phyloP scores from a whole-genome alignment of 108 stramenopile species.

The Schizochytrium sp. region DNA sequence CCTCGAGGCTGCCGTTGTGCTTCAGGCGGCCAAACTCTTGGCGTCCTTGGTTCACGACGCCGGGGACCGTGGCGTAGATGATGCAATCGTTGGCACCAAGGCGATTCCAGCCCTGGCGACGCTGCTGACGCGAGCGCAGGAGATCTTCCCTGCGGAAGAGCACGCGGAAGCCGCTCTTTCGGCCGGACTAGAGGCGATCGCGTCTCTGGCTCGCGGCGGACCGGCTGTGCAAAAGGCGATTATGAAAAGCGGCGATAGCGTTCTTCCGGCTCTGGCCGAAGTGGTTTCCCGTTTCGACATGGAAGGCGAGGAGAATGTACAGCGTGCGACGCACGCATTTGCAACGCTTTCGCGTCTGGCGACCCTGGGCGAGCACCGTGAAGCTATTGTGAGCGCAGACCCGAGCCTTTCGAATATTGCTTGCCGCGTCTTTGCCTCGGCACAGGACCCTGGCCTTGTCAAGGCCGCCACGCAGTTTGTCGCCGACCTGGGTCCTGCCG shows the following conservation, averaged over 20 bases:
- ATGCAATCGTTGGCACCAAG: neutral
- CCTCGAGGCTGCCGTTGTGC: neutral
- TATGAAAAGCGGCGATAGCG: neutral
- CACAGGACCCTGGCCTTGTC: neutral
- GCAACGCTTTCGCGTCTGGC: conserved; percentile 8
- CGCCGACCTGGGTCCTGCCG: neutral
- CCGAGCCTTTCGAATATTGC: neutral
- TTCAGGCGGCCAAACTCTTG: neutral
- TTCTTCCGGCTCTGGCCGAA: neutral
- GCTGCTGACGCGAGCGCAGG: neutral
- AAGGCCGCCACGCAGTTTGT: neutral
- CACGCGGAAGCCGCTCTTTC: neutral
- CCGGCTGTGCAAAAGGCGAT: conserved; percentile 5
- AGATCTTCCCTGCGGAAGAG: neutral
- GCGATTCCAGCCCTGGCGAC: neutral
- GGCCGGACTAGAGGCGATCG: neutral
- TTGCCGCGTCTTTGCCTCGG: neutral
- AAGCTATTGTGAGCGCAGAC: neutral
- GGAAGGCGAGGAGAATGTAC: neutral
- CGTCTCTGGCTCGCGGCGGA: neutral
- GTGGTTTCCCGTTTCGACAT: neutral
- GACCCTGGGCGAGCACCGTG: neutral
- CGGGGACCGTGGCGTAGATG: neutral
- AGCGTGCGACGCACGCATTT: neutral
- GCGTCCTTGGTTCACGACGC: neutral